These are phyloP conservation scores for Xylaria grammica DNA, from an alignment of 495 filamentous ascomycete genomes.

Conservation along the genomic window DNA sequence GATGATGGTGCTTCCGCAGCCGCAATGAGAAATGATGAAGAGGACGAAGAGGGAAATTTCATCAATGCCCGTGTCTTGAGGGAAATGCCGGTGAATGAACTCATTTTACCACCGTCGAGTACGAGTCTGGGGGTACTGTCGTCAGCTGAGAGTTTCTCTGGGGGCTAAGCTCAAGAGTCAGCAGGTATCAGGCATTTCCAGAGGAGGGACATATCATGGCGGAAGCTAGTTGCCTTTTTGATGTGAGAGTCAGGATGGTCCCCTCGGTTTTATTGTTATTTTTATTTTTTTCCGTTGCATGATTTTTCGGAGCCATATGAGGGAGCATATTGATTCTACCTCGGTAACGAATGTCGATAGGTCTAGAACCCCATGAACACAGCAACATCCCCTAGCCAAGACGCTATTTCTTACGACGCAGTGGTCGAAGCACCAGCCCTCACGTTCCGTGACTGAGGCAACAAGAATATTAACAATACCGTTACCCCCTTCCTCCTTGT, in stretches of 20 bases:
- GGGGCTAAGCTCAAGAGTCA: neutral
- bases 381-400: neutral
- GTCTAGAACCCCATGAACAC: neutral
- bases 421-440: neutral
- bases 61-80: neutral
- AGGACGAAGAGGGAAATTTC: neutral
- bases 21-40: neutral
- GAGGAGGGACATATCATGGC: neutral
- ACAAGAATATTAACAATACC: neutral
- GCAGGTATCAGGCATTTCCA: neutral
- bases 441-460: neutral
- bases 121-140: neutral
- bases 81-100: slow-evolving; percentile 11
- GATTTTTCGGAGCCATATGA: neutral
- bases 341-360: neutral
- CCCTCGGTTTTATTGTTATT: neutral
- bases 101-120: neutral
- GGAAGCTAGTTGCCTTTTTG: neutral
- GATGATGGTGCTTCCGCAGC: neutral
- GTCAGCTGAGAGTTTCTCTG: neutral
- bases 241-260: neutral
- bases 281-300: neutral
- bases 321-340: neutral
- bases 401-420: neutral
- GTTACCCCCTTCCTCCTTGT: too few species aligned